phyloP scores from a whole-genome alignment of 2,329 filamentous ascomycete genomes.

The Fusarium sp. region DNA sequence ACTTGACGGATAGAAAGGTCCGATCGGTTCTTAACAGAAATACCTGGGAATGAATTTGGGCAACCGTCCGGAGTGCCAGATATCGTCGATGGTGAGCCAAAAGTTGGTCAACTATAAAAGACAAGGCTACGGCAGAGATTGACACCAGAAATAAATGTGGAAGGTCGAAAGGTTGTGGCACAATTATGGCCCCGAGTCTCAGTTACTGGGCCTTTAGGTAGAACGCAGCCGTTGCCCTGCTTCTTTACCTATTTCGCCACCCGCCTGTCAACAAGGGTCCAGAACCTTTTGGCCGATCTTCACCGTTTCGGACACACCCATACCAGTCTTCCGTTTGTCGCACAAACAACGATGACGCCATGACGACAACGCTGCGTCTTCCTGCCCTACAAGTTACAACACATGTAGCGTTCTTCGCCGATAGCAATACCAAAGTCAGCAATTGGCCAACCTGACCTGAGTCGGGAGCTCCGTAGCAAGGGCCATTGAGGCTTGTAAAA shows the following conservation, averaged over 20 bases:
- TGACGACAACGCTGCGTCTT: slow-evolving; percentile 33
- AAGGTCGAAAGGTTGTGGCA: slow-evolving; percentile 32
- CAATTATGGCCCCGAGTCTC: slow-evolving; percentile 30
- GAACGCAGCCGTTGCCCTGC: slow-evolving; percentile 24
- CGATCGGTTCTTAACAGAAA: slow-evolving; percentile 31
- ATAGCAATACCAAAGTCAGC: slow-evolving; percentile 14
- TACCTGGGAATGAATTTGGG: slow-evolving; percentile 16
- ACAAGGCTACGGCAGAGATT: slow-evolving; percentile 9
- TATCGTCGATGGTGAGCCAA: slow-evolving; percentile 2
- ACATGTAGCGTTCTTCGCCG: slow-evolving; percentile 15
- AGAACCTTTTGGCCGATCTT: slow-evolving; percentile 40
- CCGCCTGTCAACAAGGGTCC: slow-evolving; percentile 41
- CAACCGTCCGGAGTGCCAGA: slow-evolving; percentile 2
- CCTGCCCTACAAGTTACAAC: slow-evolving; percentile 6
- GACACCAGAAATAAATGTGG: slow-evolving; percentile 27
- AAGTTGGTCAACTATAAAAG: slow-evolving; percentile 9
- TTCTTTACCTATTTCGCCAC: slow-evolving; percentile 43
- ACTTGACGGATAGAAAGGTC: slow-evolving; percentile 42
- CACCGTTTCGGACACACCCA: slow-evolving; percentile 32
- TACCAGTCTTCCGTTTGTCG: slow-evolving; percentile 34
- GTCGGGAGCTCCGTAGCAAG: slow-evolving; percentile 16
- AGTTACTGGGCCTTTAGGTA: slow-evolving; percentile 34
- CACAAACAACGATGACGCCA: slow-evolving; percentile 43
- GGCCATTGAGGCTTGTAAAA: slow-evolving; percentile 34
- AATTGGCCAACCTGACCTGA: slow-evolving; percentile 11